Evolutionary conservation across 2,329 filamentous ascomycete species (phyloP), one percentile per base, ranked within the genome.

Genomic region (Atkinsonella hypoxylon): DNA sequence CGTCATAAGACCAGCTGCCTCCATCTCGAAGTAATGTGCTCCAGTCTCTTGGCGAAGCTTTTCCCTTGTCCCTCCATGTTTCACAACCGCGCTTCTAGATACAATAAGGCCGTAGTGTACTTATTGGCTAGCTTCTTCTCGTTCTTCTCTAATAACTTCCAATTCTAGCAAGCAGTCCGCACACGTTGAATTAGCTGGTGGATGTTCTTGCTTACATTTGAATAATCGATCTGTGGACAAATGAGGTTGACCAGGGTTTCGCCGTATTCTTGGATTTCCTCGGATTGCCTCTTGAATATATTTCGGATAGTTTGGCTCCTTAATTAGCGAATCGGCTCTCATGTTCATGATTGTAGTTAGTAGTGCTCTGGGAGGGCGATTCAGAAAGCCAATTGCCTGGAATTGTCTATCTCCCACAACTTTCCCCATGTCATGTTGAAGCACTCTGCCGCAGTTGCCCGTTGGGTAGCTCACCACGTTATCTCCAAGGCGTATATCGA

Each of bases 361-460:
- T 30, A 46, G 26, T 4, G 44, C 31, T 46, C 44, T 20, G 9
- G 44, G 44, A 4, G 44, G 44, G 20, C 31, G 31, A 34, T 46
- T 46, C 17, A 46, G 34, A 46, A 15, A 22, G 17, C 44, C 44
- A n/a, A 26, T 46, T 20, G 22, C 22, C 31, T 46, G 22, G 13
- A 46, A 15, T 32, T 36, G 11, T 9, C 44, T 12, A 6, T 32
- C 44, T 5, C 34, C 44, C 44, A 46, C 26, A 20, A 36, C 15
- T 32, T 46, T 46, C 20, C 44, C 44, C 44, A 46, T 32, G 17
- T 46, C 44, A 46, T 46, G 26, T 44, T 44, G 42, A 44, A 44
- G 20, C 15, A 44, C 42, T 7, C 42, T 18, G 22, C 42, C 42
- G 30, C 44, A 46, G 15, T 4, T 17, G 44, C 44, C 44, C 34